These are phyloP conservation scores for Helotiales sp. DNA, from an alignment of 2,329 filamentous ascomycete genomes.

Conservation along the genomic window DNA sequence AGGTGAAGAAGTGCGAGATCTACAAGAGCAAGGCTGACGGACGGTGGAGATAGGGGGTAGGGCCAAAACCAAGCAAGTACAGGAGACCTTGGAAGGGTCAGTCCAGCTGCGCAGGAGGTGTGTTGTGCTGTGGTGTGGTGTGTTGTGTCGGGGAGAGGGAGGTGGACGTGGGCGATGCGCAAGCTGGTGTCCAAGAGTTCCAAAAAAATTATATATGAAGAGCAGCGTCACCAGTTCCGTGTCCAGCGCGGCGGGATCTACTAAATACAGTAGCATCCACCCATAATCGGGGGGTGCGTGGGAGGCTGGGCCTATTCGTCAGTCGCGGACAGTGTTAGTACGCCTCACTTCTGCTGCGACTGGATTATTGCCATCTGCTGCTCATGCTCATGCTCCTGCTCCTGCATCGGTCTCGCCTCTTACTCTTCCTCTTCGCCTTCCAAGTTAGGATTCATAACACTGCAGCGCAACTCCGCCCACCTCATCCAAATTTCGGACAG, in stretches of 20 bases:
- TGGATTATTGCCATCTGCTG: not conserved
- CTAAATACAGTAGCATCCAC: slow-evolving; percentile 4
- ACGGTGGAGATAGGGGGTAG: slow-evolving; percentile 3
- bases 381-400: not conserved
- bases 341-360: not conserved
- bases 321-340: not conserved
- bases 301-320: too few relatives aligned
- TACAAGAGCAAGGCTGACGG: not conserved
- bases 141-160: not conserved
- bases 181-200: not conserved
- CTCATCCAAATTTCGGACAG: not conserved
- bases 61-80: too few relatives aligned
- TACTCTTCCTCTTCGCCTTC: too few relatives aligned
- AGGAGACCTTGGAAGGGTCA: too few relatives aligned
- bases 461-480: not conserved
- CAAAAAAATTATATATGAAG: not conserved
- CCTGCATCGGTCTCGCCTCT: not conserved
- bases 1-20: not conserved
- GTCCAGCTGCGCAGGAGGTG: not conserved
- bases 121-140: not conserved
- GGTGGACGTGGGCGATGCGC: not conserved
- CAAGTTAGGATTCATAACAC: too few relatives aligned
- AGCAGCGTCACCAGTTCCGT: not conserved
- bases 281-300: too few relatives aligned
- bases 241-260: slow-evolving; percentile 1